Conservation (phyloP, 2,329 filamentous ascomycete species). For the Talaromyces sp. region DNA sequence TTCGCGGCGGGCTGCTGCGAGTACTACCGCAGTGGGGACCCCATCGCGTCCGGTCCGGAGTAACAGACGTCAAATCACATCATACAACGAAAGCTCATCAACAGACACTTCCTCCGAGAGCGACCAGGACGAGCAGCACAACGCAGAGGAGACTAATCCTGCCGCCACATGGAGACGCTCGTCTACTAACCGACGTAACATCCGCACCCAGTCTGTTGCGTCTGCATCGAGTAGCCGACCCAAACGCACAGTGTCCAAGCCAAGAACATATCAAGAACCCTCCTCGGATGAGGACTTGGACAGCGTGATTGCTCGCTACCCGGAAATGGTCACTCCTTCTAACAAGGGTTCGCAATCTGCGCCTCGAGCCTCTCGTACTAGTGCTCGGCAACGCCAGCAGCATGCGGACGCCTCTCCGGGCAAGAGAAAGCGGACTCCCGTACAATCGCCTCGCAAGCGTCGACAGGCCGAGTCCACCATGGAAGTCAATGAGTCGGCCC, state of each 20-base stretch:
- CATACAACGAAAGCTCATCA: conserved; percentile 36
- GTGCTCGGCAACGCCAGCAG: conserved; percentile 7
- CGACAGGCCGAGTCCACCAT: conserved; percentile 18
- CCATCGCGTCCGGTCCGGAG: conserved; percentile 37
- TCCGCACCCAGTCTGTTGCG: conserved; percentile 5
- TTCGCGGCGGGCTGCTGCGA: conserved; percentile 25
- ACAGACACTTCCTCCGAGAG: conserved; percentile 31
- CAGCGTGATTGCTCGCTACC: conserved; percentile 19
- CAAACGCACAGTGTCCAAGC: conserved; percentile 29
- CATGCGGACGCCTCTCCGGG: conserved; percentile 18
- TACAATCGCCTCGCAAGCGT: conserved; percentile 21
- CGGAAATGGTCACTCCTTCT: conserved; percentile 19
- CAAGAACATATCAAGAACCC: conserved; percentile 36
- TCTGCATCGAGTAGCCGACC: conserved; percentile 29
- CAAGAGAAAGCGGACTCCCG: conserved; percentile 24
- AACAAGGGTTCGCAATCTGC: conserved; percentile 13
- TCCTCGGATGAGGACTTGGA: conserved; percentile 33
- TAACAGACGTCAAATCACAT: conserved; percentile 36
- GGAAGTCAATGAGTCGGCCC: conserved; percentile 40
- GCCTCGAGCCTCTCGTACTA: conserved; percentile 7
- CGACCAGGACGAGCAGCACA: conserved; percentile 20
- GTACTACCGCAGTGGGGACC: conserved; percentile 22
- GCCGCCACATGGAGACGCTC: conserved; percentile 8
- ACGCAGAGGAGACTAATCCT: conserved; percentile 16
- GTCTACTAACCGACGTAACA: conserved; percentile 16